phyloP scores from a whole-genome alignment of 2,329 filamentous ascomycete species.

The Aspergillus sp. region DNA sequence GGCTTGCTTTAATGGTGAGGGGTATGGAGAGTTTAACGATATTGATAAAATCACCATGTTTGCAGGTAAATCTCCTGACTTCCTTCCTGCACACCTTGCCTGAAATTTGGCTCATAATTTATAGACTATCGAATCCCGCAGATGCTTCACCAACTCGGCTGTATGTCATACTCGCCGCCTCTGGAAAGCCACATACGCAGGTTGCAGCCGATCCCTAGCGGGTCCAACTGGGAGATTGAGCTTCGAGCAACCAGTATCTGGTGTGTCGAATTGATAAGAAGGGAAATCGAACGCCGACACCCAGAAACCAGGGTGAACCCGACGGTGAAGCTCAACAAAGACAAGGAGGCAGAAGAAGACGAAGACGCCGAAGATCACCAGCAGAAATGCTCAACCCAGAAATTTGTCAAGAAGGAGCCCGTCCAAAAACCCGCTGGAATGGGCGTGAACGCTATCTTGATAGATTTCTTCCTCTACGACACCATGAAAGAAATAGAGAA shows the following conservation, averaged over 20 bases:
- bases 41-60: slow-evolving; percentile 98
- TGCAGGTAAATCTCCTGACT: slow-evolving; percentile 57
- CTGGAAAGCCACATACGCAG: slow-evolving; percentile 70
- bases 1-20: slow-evolving; percentile 86
- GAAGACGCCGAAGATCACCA: slow-evolving; percentile 10
- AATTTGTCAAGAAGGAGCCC: slow-evolving; percentile 22
- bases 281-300: slow-evolving; percentile 74
- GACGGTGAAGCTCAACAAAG: neutral
- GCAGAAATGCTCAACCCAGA: slow-evolving; percentile 20
- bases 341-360: slow-evolving; percentile 8
- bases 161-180: slow-evolving; percentile 79
- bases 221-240: slow-evolving; percentile 80
- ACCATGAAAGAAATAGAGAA: slow-evolving; percentile 82
- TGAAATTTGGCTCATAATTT: neutral
- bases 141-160: slow-evolving; percentile 80
- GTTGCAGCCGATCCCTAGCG: slow-evolving; percentile 67
- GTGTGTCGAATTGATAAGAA: slow-evolving; percentile 85
- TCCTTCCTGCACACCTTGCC: neutral
- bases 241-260: slow-evolving; percentile 92
- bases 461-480: slow-evolving; percentile 98
- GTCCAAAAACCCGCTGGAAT: slow-evolving; percentile 12
- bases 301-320: slow-evolving; percentile 59
- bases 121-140: slow-evolving; percentile 92
- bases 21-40: slow-evolving; percentile 79
- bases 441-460: slow-evolving; percentile 79